Percentiles rank a stretch among this genome's conserved stretches.
Evolutionary conservation across 306 rosid genomes (phyloP).

Genomic region (Astragalus glycyphyllos): DNA sequence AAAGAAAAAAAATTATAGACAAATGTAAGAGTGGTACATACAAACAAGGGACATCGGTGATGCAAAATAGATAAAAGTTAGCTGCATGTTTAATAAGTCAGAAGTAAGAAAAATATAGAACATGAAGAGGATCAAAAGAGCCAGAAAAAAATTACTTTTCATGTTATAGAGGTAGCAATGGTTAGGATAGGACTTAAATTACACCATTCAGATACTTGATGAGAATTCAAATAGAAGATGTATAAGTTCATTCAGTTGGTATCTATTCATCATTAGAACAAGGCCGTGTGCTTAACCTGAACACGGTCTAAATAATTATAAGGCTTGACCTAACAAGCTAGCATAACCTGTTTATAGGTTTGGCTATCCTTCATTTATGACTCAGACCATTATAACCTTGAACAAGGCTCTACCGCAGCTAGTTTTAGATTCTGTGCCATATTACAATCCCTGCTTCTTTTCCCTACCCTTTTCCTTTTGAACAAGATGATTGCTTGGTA

Average conservation of each 20-base stretch:
- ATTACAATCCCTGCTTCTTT: conserved; percentile 5
- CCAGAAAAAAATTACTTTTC: not conserved
- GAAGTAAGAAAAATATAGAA: not conserved
- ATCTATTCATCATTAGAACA: conserved; percentile 29
- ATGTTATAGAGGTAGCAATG: conserved; percentile 1
- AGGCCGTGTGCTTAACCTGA: conserved; percentile 17
- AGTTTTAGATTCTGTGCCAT: conserved; percentile 28
- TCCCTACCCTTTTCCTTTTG: not conserved
- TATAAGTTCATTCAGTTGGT: not conserved
- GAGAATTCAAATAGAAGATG: not conserved
- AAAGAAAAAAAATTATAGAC: not conserved
- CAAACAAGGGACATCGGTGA: conserved; percentile 3
- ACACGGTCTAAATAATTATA: conserved; percentile 21
- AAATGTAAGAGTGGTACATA: conserved; percentile 3
- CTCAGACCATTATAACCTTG: not conserved
- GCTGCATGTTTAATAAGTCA: conserved; percentile 21
- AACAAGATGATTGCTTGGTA: conserved; percentile 2
- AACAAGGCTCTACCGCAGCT: not conserved
- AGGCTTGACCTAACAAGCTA: conserved; percentile 2
- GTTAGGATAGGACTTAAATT: conserved; percentile 19
- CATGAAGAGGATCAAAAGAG: not conserved
- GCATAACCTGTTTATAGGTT: not conserved
- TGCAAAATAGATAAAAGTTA: conserved; percentile 35
- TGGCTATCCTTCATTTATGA: conserved; percentile 8
- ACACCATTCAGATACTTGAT: not conserved